phyloP scores from a whole-genome alignment of 257 asterid species.

The Solanum chmielewskii region DNA sequence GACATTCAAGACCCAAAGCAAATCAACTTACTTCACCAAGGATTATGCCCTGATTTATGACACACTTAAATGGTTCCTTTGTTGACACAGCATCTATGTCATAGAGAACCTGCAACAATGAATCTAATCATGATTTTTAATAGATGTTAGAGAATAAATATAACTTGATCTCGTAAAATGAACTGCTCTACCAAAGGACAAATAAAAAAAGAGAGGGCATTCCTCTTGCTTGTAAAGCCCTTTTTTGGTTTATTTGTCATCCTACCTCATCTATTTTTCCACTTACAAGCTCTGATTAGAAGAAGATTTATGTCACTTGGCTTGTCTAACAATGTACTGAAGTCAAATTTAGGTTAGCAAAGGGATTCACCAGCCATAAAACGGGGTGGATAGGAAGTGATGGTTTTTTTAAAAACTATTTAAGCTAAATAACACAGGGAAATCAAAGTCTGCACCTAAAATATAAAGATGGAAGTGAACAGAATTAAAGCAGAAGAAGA shows the following conservation, averaged over 20 bases:
- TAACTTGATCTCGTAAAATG: background rate
- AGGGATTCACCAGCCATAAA: background rate
- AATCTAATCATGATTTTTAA: background rate
- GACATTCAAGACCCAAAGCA: background rate
- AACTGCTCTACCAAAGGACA: background rate
- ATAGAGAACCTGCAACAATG: slow-evolving; percentile 70
- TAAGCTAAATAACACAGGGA: too few relatives aligned
- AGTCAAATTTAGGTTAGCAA: background rate
- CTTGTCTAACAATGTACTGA: background rate
- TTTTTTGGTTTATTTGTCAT: background rate
- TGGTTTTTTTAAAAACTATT: too few relatives aligned
- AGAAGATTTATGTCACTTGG: background rate
- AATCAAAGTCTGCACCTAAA: too few relatives aligned
- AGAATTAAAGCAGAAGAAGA: too few relatives aligned
- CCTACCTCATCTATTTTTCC: background rate
- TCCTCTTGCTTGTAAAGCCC: background rate
- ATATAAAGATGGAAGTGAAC: too few relatives aligned
- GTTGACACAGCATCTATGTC: slow-evolving; percentile 85
- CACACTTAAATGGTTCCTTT: slow-evolving; percentile 92
- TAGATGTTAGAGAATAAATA: background rate
- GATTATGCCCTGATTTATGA: slow-evolving; percentile 97
- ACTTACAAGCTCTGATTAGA: background rate
- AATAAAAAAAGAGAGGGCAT: background rate
- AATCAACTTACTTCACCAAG: slow-evolving; percentile 83
- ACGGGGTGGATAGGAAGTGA: background rate